Percentiles rank a stretch among this genome's conserved stretches.
phyloP scores from a whole-genome alignment of 768 basidiomycete genomes.

The Mycena crocata region DNA sequence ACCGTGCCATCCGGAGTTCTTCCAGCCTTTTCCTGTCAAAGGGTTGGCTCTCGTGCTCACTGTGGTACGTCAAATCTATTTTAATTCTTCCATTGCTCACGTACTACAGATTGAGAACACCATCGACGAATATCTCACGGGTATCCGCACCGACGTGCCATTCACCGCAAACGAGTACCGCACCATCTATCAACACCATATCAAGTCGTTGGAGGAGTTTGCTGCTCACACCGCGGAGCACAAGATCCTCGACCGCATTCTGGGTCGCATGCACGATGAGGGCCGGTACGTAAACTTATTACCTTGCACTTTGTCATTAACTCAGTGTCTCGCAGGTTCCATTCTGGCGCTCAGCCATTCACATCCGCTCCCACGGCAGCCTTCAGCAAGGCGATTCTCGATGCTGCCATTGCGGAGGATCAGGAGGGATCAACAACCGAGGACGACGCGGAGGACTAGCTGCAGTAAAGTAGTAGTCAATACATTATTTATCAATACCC shows the following conservation, averaged over 20 bases:
- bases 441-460: background rate
- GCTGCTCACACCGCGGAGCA: background rate
- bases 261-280: background rate
- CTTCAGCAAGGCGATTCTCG: background rate
- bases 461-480: no score
- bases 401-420: background rate
- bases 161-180: slow-evolving; percentile 31
- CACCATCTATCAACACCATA: slow-evolving; percentile 18
- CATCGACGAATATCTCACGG: slow-evolving; percentile 30
- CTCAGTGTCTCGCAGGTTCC: background rate
- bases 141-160: slow-evolving; percentile 27
- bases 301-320: background rate
- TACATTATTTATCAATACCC: no score
- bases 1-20: slow-evolving; percentile 23
- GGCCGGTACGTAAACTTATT: background rate
- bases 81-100: background rate
- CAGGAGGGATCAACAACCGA: background rate
- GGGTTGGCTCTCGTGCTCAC: slow-evolving; percentile 10
- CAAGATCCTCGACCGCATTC: background rate
- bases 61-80: slow-evolving; percentile 14
- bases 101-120: slow-evolving; percentile 21
- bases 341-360: slow-evolving; percentile 6
- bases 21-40: slow-evolving; percentile 28
- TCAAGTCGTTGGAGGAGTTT: background rate
- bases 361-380: background rate